Evolutionary conservation across 2,329 filamentous ascomycete species (phyloP).

Genomic region (Trichoderma sp.): DNA sequence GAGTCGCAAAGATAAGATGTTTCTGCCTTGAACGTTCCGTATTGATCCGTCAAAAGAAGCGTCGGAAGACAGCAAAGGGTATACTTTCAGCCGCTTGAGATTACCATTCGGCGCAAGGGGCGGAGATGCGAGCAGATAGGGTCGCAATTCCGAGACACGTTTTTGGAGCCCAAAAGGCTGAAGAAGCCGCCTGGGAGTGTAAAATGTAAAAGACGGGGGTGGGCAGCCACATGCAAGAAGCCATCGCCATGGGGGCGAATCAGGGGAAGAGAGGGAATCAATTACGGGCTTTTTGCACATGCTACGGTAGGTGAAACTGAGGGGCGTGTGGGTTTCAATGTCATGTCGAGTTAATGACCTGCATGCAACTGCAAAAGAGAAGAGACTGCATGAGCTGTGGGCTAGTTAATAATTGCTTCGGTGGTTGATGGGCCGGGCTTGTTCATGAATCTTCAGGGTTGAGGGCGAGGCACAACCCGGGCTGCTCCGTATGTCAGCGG

Average conservation of each 20-base stretch:
- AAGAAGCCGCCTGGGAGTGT: not conserved
- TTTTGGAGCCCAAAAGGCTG: not conserved
- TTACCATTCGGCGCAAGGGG: not conserved
- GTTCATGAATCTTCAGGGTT: not conserved
- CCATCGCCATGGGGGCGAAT: not conserved
- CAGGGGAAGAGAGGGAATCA: constrained; percentile 8
- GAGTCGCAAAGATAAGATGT: not conserved
- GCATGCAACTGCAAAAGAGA: not conserved
- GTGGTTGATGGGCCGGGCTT: not conserved
- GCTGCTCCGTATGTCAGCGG: not conserved
- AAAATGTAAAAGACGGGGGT: not conserved
- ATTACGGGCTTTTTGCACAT: not conserved
- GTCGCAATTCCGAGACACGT: constrained; percentile 8
- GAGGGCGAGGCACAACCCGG: not conserved
- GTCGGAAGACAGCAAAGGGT: not conserved
- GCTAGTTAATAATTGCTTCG: not conserved
- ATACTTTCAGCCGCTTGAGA: constrained; percentile 5
- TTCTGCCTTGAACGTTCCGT: not conserved
- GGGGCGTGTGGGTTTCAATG: not conserved
- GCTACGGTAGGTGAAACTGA: not conserved
- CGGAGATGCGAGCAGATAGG: constrained; percentile 15
- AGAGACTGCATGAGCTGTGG: not conserved
- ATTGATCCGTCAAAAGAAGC: not conserved
- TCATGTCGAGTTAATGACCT: not conserved
- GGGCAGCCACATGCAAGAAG: not conserved